phyloP scores from a whole-genome alignment of 345 rosid species.

The Salix koriyanagi region DNA sequence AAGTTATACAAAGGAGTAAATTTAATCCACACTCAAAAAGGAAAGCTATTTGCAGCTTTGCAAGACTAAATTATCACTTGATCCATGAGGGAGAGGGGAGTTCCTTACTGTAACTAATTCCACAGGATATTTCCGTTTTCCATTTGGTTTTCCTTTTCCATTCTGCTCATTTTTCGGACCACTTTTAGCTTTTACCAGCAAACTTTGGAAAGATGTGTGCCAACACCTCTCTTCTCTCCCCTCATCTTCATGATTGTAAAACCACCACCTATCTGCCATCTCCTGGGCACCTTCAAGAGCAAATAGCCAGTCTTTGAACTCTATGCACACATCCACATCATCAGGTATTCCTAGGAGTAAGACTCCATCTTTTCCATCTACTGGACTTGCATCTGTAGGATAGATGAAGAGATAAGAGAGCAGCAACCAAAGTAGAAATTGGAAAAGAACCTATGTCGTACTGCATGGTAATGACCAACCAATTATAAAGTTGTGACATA shows the following conservation, averaged over 20 bases:
- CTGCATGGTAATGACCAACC: background rate
- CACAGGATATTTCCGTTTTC: conserved; percentile 50
- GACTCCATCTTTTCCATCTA: conserved; percentile 44
- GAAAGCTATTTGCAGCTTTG: background rate
- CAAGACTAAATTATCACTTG: background rate
- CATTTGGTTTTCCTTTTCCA: conserved; percentile 38
- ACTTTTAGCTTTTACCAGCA: conserved; percentile 50
- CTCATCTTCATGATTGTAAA: conserved; percentile 36
- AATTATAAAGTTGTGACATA: conserved; percentile 10
- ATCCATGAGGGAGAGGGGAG: background rate
- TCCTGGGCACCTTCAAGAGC: conserved; percentile 87
- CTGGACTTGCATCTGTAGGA: conserved; percentile 44
- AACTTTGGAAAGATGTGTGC: conserved; percentile 73
- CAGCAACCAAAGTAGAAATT: background rate
- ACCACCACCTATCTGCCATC: conserved; percentile 55
- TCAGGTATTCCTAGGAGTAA: conserved; percentile 68
- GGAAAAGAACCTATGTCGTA: conserved; percentile 1
- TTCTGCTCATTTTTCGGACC: conserved; percentile 29
- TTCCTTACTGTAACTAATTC: conserved; percentile 68
- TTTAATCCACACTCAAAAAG: background rate
- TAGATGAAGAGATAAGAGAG: conserved; percentile 18
- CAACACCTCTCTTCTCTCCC: conserved; percentile 82
- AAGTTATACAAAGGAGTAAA: background rate
- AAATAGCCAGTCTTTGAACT: conserved; percentile 91
- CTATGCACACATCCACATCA: conserved; percentile 74